Percentiles rank a stretch among this genome's conserved stretches.
phyloP scores from a whole-genome alignment of 306 rosid genomes.

The Albizia julibrissin region DNA sequence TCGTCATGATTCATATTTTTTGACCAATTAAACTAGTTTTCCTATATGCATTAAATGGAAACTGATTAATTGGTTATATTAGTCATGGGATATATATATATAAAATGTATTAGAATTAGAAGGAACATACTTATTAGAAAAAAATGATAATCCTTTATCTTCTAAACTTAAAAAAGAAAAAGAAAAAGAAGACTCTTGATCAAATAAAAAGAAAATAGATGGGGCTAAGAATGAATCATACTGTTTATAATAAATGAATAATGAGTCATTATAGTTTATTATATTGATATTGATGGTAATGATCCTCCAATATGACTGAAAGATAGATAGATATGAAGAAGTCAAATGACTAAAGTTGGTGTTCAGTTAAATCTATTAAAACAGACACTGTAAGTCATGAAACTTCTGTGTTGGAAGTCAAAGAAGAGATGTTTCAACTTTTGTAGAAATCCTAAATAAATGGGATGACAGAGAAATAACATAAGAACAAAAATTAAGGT shows the following conservation, averaged over 20 bases:
- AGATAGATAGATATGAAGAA: not conserved
- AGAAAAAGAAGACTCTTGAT: too few relatives aligned
- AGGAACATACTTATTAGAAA: too few relatives aligned
- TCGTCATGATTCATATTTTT: not conserved
- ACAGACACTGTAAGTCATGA: not conserved
- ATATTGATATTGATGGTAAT: not conserved
- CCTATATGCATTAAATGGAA: not conserved
- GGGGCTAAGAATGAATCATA: too few relatives aligned
- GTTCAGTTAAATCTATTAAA: not conserved
- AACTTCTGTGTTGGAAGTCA: not conserved
- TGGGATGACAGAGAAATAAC: not conserved
- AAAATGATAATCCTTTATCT: too few relatives aligned
- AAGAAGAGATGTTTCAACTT: not conserved
- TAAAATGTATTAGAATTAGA: too few relatives aligned
- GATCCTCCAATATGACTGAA: not conserved
- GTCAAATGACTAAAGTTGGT: not conserved
- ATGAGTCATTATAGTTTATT: not conserved
- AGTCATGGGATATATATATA: too few relatives aligned
- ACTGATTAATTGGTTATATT: too few relatives aligned
- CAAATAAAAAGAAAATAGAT: too few relatives aligned
- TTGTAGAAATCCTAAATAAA: slow-evolving; percentile 16
- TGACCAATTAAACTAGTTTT: not conserved
- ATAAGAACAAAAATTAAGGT: not conserved
- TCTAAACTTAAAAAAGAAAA: too few relatives aligned
- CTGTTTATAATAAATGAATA: too few relatives aligned